A percentile compares a stretch with the other conserved stretches of the same genome.
Conservation (phyloP, 257 asterid genomes). For the Fraxinus pennsylvanica region DNA sequence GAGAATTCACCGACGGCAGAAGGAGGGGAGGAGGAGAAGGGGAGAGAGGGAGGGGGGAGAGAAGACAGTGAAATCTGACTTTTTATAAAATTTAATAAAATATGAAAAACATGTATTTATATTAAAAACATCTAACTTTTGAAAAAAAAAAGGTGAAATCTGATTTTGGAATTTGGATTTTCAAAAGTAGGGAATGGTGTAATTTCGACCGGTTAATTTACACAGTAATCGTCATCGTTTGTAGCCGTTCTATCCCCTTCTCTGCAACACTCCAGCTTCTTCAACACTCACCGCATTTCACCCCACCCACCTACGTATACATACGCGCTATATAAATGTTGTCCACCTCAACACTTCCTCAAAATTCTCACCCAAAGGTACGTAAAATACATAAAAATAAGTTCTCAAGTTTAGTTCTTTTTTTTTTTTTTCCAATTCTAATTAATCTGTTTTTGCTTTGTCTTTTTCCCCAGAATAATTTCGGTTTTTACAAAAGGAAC, state of each 20-base stretch:
- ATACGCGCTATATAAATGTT: constrained; percentile 40
- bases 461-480: constrained; percentile 36
- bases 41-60: too few species aligned
- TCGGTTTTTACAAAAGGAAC: constrained; percentile 24
- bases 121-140: too few species aligned
- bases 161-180: too few species aligned
- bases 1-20: too few species aligned
- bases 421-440: not conserved
- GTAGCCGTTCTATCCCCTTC: constrained; percentile 44
- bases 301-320: constrained; percentile 9
- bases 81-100: too few species aligned
- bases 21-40: too few species aligned
- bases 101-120: too few species aligned
- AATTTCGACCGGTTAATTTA: not conserved
- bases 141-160: too few species aligned
- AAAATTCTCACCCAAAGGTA: constrained; percentile 58
- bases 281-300: not conserved
- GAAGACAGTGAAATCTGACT: too few species aligned
- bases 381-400: not conserved
- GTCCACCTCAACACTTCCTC: constrained; percentile 54
- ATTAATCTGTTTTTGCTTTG: not conserved
- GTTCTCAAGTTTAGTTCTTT: not conserved
- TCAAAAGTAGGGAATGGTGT: too few species aligned
- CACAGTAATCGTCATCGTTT: constrained; percentile 4
- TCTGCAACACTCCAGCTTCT: constrained; percentile 10